Evolutionary conservation across 352 stramenopile genomes (phyloP), one percentile per base, ranked within the genome.

Genomic region (Elongisporangium senticosum): DNA sequence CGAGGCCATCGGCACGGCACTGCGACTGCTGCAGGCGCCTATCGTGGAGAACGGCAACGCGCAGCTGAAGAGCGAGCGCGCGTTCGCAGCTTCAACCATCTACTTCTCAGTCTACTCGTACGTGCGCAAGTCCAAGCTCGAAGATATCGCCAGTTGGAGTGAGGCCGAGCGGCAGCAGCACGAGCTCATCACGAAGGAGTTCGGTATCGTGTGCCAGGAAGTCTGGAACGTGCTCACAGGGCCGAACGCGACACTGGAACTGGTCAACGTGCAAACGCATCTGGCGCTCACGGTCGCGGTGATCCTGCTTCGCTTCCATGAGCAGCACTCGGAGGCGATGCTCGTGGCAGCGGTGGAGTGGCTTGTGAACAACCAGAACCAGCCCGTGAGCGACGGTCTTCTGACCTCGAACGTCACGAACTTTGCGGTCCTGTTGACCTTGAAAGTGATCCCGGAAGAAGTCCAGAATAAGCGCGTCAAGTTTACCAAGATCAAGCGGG

Each of bases 391-490:
- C 21, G 70, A 86, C 33, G 56, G 62, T 7, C 33, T 43, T 1
- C 51, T 76, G 7, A 72, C 74, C 11, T 67, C 72, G 56, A 69
- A 69, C 4, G 58, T 85, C 49, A 90, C 81, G 19, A 90, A 91
- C 61, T 90, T 85, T 69, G 77, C 81, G 3, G 84, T 90, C 23
- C 58, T 93, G 28, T 60, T 91, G 11, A 87, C 78, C 50, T 58
- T 93, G 24, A 90, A 93, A 49, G 68, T 89, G 47, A 81, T 93
- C 51, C 81, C 83, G 0, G 83, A 93, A 55, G 83, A 93, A 63
- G 79, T 91, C 1, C 66, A 86, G 26, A 91, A 90, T 58, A 83
- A 84, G 56, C 83, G 81, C 47, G 79, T 93, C 48, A 91, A 90
- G 52, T 90, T 91, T 51, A 69, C 71, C 55, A 90, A 90, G 65